Evolutionary conservation across 2,329 filamentous ascomycete genomes (phyloP).

Genomic region (Sporothrix euskadiensis): DNA sequence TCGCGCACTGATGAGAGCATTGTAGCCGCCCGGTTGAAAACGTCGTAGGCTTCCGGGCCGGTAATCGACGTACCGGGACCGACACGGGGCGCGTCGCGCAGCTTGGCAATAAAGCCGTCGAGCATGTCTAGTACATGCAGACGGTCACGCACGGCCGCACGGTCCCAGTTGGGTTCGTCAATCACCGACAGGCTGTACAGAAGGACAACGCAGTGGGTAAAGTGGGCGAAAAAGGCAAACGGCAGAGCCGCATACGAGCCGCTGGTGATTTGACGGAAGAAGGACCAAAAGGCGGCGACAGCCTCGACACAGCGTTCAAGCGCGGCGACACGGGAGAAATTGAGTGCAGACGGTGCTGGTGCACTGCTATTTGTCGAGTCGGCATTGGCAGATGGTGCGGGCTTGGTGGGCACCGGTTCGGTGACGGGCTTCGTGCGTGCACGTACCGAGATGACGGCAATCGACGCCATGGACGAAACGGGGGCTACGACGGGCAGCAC

Average conservation of each 20-base stretch:
- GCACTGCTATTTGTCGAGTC: not conserved
- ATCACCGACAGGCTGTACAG: constrained; percentile 40
- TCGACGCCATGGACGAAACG: constrained; percentile 14
- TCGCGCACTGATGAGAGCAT: constrained; percentile 28
- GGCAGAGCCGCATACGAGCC: constrained; percentile 39
- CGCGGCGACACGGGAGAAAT: constrained; percentile 29
- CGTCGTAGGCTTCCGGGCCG: constrained; percentile 7
- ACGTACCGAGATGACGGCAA: constrained; percentile 13
- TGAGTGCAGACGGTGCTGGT: constrained; percentile 21
- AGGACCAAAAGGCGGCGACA: constrained; percentile 41
- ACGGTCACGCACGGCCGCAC: constrained; percentile 37
- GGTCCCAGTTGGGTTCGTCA: constrained; percentile 45
- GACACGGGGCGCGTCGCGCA: constrained; percentile 24
- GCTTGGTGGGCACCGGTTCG: not conserved
- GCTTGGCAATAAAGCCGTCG: constrained; percentile 34
- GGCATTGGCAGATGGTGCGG: constrained; percentile 15
- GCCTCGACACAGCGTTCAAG: constrained; percentile 34
- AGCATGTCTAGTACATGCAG: constrained; percentile 42
- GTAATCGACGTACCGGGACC: not conserved
- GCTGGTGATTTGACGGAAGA: constrained; percentile 39
- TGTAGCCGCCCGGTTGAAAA: constrained; percentile 23
- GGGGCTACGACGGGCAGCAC: constrained; percentile 27
- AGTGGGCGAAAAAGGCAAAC: constrained; percentile 41
- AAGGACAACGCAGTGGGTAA: constrained; percentile 40
- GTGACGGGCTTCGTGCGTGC: not conserved